Conservation (phyloP, 73 alveolate species). For the Tetrahymena thermophila region DNA sequence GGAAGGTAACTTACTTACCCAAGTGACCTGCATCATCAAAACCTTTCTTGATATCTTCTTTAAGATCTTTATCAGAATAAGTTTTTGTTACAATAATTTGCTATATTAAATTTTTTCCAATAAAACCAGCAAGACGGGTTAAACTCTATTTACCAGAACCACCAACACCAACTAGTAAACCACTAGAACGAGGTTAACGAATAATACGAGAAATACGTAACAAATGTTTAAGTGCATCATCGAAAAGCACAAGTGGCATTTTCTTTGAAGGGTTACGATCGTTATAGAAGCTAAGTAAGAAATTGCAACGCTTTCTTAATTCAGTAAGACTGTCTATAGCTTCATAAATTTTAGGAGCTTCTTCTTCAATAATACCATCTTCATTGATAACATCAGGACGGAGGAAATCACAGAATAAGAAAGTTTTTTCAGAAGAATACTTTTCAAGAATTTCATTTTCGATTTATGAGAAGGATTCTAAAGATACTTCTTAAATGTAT, state of each 20-base stretch:
- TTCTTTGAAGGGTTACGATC: constrained; percentile 91
- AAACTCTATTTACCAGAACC: constrained; percentile 99
- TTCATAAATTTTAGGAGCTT: constrained; percentile 95
- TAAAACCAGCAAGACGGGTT: constrained; percentile 95
- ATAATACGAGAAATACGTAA: constrained; percentile 95
- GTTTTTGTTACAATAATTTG: constrained; percentile 90
- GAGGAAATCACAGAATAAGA: constrained; percentile 87
- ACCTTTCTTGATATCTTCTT: constrained; percentile 81
- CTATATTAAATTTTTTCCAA: constrained; percentile 64
- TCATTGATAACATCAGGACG: constrained; percentile 85
- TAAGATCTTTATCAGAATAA: constrained; percentile 84
- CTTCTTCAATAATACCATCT: constrained; percentile 86
- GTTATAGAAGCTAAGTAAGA: constrained; percentile 78
- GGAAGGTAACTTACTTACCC: constrained; percentile 89
- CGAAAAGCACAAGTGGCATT: constrained; percentile 98
- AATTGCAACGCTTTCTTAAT: constrained; percentile 77
- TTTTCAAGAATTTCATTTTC: constrained; percentile 41
- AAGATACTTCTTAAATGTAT: constrained; percentile 58
- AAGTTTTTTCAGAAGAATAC: constrained; percentile 43
- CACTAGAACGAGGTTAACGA: constrained; percentile 96
- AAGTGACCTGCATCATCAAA: constrained; percentile 91
- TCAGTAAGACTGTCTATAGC: constrained; percentile 88
- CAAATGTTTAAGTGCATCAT: constrained; percentile 98
- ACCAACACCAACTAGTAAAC: constrained; percentile 99
- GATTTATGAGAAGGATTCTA: constrained; percentile 38